A percentile compares a stretch with the other conserved stretches of the same genome.
These are phyloP conservation scores for Coemansia sp. DNA, from an alignment of 192 early-diverging fungal species.

Conservation along the genomic window DNA sequence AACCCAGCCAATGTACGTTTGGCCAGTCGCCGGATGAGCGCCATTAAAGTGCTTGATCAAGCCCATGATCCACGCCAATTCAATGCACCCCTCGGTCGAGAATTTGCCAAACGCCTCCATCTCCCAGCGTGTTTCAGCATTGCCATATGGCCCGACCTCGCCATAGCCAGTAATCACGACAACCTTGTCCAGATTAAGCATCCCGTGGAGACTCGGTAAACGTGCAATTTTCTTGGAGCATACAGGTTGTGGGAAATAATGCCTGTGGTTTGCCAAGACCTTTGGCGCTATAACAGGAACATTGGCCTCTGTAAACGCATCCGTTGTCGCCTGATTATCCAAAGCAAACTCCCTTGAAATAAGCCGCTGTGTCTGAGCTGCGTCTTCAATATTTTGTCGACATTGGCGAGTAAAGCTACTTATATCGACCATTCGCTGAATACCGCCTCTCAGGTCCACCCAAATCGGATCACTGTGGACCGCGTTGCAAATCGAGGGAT, in stretches of 20 bases:
- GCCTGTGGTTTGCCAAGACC: slow-evolving; percentile 83
- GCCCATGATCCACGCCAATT: slow-evolving; percentile 95
- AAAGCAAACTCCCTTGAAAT: neutral
- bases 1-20: slow-evolving; percentile 86
- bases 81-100: slow-evolving; percentile 65
- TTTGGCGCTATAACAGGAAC: slow-evolving; percentile 15
- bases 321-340: too few relatives aligned
- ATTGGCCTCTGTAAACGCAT: too few relatives aligned
- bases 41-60: slow-evolving; percentile 55
- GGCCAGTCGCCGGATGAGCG: slow-evolving; percentile 14
- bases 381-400: neutral
- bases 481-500: slow-evolving; percentile 67
- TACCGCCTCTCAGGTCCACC: slow-evolving; percentile 86
- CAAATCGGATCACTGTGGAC: slow-evolving; percentile 74
- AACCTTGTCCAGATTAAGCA: slow-evolving; percentile 85
- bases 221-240: slow-evolving; percentile 42
- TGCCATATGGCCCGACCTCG: slow-evolving; percentile 89
- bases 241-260: slow-evolving; percentile 60
- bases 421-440: slow-evolving; percentile 63
- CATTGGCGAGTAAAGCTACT: neutral
- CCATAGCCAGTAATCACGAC: slow-evolving; percentile 87
- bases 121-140: slow-evolving; percentile 87
- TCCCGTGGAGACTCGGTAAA: slow-evolving; percentile 60
- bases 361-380: neutral
- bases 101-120: slow-evolving; percentile 76